Base-by-base conservation (phyloP, 768 basidiomycete genomes). In the Kwoniella shandongensis region DNA sequence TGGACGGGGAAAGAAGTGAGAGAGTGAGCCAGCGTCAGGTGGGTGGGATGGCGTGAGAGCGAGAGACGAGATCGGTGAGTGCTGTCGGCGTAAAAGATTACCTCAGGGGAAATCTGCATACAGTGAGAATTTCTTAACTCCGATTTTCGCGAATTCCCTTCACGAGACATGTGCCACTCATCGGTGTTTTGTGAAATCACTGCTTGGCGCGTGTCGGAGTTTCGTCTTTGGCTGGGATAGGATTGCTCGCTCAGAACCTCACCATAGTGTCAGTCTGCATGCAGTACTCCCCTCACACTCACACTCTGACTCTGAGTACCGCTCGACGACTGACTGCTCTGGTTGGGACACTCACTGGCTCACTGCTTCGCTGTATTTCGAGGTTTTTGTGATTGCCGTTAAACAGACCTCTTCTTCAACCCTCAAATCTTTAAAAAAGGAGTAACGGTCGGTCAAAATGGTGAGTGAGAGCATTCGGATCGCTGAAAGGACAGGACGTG, bases 381-480 rank as follows among this genome's bases (percentile, higher is more conserved):
- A 46, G 11, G 26, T 11, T 4, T 29, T 46, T 8, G 26, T 6
- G 20, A 4, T 46, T 13, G n/a, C n/a, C n/a, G n/a, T n/a, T n/a
- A n/a, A n/a, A n/a, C n/a, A n/a, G n/a, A n/a, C n/a, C n/a, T 26
- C 13, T 22, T 50, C 32, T 15, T 57, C 44, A 63, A 20, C 52
- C 60, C 36, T 62, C 60, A 56, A 62, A 49, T 38, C 32, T 27
- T 44, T 36, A 29, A 49, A 32, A 32, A 32, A 32, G 32, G 32
- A 32, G 32, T 32, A n/a, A 8, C 17, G 40, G 17, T 23, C 51
- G 51, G 57, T 59, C 59, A 65, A 65, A 54, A 65, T 65, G 63
- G 63, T 65, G 52, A 65, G 63, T 65, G 18, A 49, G 36, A 11
- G 27, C 22, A 6, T n/a, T 18, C n/a, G 40, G n/a, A n/a, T 42